These are phyloP conservation scores for Kluyveromyces nonfermentans DNA, from an alignment of 805 yeast species.

Conservation along the genomic window DNA sequence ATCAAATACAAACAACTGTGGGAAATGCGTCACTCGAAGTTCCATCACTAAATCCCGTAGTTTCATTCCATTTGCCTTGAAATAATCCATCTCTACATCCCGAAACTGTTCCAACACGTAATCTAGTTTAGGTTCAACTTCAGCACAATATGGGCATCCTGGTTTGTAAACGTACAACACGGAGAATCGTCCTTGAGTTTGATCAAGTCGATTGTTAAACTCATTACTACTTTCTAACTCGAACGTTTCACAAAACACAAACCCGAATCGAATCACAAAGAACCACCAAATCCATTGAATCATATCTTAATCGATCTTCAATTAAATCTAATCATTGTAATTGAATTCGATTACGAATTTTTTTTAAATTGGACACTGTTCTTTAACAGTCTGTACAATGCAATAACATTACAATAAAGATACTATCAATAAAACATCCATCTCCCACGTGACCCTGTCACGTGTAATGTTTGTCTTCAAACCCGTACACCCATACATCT, in stretches of 20 bases:
- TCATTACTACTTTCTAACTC: background rate
- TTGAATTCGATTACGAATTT: too few relatives aligned
- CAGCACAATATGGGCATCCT: conserved; percentile 38
- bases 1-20: conserved; percentile 39
- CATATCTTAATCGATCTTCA: background rate
- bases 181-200: background rate
- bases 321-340: too few relatives aligned
- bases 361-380: too few relatives aligned
- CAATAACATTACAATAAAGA: too few relatives aligned
- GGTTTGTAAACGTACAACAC: conserved; percentile 31
- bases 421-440: too few relatives aligned
- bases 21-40: conserved; percentile 38
- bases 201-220: background rate
- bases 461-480: too few relatives aligned
- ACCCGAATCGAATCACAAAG: background rate
- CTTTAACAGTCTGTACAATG: too few relatives aligned
- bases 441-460: too few relatives aligned
- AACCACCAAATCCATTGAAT: background rate
- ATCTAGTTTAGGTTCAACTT: conserved; percentile 37
- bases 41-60: conserved; percentile 30
- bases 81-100: conserved; percentile 28
- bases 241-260: background rate
- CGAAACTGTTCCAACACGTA: conserved; percentile 37
- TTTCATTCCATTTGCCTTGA: conserved; percentile 28
- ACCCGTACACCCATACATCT: too few relatives aligned